A percentile compares a stretch with the other conserved stretches of the same genome.
Evolutionary conservation across 2,329 filamentous ascomycete genomes (phyloP).

Genomic region (Penicillium janthinellum): DNA sequence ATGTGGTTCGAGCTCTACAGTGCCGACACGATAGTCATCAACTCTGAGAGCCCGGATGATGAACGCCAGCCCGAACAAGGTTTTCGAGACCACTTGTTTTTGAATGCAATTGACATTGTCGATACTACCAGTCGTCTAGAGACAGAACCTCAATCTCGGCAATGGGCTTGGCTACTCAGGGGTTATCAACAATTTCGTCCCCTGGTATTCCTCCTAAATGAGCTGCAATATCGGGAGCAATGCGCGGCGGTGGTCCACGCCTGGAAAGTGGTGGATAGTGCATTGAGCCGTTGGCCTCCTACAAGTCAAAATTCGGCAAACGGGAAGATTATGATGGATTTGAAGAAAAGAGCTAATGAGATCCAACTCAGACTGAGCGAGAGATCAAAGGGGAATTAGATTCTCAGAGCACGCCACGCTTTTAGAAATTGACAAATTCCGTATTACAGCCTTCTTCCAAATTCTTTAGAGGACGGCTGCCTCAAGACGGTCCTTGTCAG

Average conservation of each 20-base stretch:
- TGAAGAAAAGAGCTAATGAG: not conserved
- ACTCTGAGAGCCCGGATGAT: constrained; percentile 21
- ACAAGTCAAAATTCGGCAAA: not conserved
- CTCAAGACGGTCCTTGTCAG: too few species aligned
- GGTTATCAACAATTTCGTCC: constrained; percentile 23
- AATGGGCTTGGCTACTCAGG: constrained; percentile 24
- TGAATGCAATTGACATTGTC: constrained; percentile 68
- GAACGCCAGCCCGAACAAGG: not conserved
- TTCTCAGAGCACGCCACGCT: not conserved
- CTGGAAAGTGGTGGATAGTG: not conserved
- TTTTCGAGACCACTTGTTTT: constrained; percentile 57
- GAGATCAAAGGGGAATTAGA: not conserved
- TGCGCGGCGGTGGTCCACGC: not conserved
- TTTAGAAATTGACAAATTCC: too few species aligned
- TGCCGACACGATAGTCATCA: constrained; percentile 58
- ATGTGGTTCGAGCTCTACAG: constrained; percentile 73
- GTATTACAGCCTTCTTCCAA: too few species aligned
- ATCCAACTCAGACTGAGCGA: not conserved
- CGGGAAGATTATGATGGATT: not conserved
- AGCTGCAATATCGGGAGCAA: not conserved
- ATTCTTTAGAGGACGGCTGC: too few species aligned
- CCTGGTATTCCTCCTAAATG: constrained; percentile 16
- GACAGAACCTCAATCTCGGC: constrained; percentile 14
- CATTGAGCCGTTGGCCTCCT: not conserved
- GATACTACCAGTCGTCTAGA: constrained; percentile 44